Percentiles rank a stretch among this genome's conserved stretches.
phyloP scores from a whole-genome alignment of 129 eudicot genomes.

The Mikania micrantha region DNA sequence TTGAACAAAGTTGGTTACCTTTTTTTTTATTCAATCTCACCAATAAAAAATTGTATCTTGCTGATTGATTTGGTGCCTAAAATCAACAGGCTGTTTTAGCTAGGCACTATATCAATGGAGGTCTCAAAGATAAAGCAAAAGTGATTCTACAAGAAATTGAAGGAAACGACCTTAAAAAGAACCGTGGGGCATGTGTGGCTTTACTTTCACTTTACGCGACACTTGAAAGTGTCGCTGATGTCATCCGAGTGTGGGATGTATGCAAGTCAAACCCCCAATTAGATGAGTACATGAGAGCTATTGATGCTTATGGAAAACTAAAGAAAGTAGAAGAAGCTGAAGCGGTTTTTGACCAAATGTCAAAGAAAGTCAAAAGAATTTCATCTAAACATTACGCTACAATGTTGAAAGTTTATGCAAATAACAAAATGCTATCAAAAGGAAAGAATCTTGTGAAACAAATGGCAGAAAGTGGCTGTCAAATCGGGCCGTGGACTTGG shows the following conservation, averaged over 20 bases:
- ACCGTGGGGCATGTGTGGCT: conserved; percentile 34
- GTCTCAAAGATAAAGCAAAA: conserved; percentile 64
- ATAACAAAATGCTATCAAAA: conserved; percentile 56
- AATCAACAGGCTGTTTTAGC: conserved; percentile 34
- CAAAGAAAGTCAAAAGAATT: conserved; percentile 23
- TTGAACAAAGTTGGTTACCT: not conserved
- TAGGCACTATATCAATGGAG: conserved; percentile 41
- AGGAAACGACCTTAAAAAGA: conserved; percentile 32
- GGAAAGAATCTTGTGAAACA: conserved; percentile 69
- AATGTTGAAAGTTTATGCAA: conserved; percentile 54
- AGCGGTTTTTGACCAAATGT: conserved; percentile 46
- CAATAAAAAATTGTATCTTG: not conserved
- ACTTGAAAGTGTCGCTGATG: conserved; percentile 56
- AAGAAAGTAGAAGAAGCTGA: conserved; percentile 68
- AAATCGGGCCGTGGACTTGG: conserved; percentile 62
- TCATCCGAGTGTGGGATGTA: conserved; percentile 58
- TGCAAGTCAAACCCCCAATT: conserved; percentile 38
- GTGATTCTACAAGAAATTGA: conserved; percentile 60
- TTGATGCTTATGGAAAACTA: conserved; percentile 74
- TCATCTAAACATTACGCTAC: conserved; percentile 36
- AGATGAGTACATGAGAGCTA: conserved; percentile 45
- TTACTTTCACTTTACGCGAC: conserved; percentile 61
- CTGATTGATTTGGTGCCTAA: not conserved
- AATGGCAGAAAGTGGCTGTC: conserved; percentile 61
- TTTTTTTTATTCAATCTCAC: not conserved